Conservation (phyloP, 352 stramenopile genomes). For the Phytophthora fragariae region DNA sequence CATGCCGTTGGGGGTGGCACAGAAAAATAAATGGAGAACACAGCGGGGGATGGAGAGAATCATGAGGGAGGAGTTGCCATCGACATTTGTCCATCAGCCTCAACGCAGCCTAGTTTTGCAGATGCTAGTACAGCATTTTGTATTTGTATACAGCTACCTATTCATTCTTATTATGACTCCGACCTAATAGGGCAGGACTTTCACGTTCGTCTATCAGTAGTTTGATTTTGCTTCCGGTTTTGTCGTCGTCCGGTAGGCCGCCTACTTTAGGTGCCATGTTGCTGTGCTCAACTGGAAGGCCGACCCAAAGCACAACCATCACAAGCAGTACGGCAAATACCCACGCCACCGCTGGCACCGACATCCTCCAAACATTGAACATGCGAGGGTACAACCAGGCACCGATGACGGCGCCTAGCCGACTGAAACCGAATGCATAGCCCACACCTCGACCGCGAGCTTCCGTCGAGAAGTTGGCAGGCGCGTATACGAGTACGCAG, state of each 20-base stretch:
- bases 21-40: too few relatives aligned
- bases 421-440: conserved; percentile 27
- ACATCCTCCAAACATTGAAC: conserved; percentile 37
- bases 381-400: conserved; percentile 35
- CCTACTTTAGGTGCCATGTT: background rate
- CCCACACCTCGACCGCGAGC: conserved; percentile 26
- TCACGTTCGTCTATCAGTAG: background rate
- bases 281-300: background rate
- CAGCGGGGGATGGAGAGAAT: too few relatives aligned
- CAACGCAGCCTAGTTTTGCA: too few relatives aligned
- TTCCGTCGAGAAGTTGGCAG: conserved; percentile 16
- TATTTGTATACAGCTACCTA: background rate
- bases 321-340: conserved; percentile 22
- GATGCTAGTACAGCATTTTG: too few relatives aligned
- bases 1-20: too few relatives aligned
- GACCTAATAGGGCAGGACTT: background rate
- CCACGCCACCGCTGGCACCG: conserved; percentile 28
- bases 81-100: too few relatives aligned
- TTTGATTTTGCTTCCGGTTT: background rate
- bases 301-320: background rate
- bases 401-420: conserved; percentile 15
- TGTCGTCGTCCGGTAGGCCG: background rate
- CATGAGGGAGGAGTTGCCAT: too few relatives aligned
- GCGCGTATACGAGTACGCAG: conserved; percentile 28
- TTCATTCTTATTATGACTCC: background rate